Conservation (phyloP, 768 basidiomycete genomes). For the Fomitopsis pulvina region DNA sequence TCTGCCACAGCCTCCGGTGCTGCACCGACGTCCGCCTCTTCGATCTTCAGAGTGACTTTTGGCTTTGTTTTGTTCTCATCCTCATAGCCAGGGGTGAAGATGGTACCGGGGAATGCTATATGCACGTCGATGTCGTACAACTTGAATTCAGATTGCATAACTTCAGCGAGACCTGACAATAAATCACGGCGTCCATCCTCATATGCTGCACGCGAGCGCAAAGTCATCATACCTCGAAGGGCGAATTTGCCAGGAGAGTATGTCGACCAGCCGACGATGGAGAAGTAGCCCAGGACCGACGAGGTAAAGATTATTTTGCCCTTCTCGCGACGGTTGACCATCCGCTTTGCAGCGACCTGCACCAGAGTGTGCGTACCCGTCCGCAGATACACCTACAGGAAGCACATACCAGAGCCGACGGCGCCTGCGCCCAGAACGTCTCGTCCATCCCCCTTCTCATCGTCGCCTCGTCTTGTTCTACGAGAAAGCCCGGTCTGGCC, state of each 20-base stretch:
- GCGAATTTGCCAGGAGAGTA: slow-evolving; percentile 87
- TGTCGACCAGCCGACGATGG: slow-evolving; percentile 69
- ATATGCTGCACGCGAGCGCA: background rate
- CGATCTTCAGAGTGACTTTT: slow-evolving; percentile 65
- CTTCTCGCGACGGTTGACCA: slow-evolving; percentile 47
- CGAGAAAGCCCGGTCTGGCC: slow-evolving; percentile 63
- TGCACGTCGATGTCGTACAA: slow-evolving; percentile 76
- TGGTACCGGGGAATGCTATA: slow-evolving; percentile 78
- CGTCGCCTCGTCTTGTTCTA: slow-evolving; percentile 59
- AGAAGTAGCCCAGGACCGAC: slow-evolving; percentile 69
- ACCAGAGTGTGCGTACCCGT: background rate
- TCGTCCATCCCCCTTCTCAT: slow-evolving; percentile 51
- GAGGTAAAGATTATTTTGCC: slow-evolving; percentile 75
- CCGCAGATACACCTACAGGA: background rate
- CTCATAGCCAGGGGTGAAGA: slow-evolving; percentile 70
- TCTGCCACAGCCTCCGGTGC: slow-evolving; percentile 59
- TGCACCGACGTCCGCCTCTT: slow-evolving; percentile 60
- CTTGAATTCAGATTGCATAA: slow-evolving; percentile 70
- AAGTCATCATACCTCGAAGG: slow-evolving; percentile 51
- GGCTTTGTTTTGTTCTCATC: slow-evolving; percentile 78
- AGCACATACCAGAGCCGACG: slow-evolving; percentile 42
- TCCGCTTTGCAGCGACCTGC: slow-evolving; percentile 62
- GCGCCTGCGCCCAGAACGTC: slow-evolving; percentile 51
- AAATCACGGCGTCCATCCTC: background rate
- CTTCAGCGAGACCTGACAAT: slow-evolving; percentile 69